phyloP scores from a whole-genome alignment of 257 asterid genomes.

The Ophiorrhiza pumila region DNA sequence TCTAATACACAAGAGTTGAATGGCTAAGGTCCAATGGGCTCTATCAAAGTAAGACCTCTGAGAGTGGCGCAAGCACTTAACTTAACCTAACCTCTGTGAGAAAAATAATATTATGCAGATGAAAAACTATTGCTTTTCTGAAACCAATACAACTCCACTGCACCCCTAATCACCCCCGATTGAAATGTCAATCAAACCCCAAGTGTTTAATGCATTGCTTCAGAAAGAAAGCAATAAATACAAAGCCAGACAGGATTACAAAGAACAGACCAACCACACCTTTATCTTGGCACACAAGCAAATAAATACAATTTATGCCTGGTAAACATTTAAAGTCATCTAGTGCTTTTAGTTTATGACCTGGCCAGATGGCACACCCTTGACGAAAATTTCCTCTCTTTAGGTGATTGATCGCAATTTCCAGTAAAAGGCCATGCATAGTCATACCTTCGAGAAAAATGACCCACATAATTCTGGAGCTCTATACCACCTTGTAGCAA shows the following conservation, averaged over 20 bases:
- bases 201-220: background rate
- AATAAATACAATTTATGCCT: background rate
- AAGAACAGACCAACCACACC: background rate
- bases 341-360: background rate
- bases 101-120: background rate
- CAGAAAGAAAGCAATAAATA: background rate
- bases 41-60: background rate
- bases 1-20: background rate
- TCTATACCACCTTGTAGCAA: slow-evolving; percentile 93
- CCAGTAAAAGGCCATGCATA: slow-evolving; percentile 4
- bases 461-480: slow-evolving; percentile 95
- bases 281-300: background rate
- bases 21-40: background rate
- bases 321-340: background rate
- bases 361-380: background rate
- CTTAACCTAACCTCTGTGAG: background rate
- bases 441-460: slow-evolving; percentile 75
- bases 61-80: background rate
- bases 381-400: background rate
- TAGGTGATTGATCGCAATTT: background rate
- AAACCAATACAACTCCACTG: background rate
- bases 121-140: background rate
- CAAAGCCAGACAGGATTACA: background rate
- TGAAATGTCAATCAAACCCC: background rate
- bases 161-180: background rate